Evolutionary conservation across 345 rosid genomes (phyloP).

Genomic region (Eucalyptus cladocalyx): DNA sequence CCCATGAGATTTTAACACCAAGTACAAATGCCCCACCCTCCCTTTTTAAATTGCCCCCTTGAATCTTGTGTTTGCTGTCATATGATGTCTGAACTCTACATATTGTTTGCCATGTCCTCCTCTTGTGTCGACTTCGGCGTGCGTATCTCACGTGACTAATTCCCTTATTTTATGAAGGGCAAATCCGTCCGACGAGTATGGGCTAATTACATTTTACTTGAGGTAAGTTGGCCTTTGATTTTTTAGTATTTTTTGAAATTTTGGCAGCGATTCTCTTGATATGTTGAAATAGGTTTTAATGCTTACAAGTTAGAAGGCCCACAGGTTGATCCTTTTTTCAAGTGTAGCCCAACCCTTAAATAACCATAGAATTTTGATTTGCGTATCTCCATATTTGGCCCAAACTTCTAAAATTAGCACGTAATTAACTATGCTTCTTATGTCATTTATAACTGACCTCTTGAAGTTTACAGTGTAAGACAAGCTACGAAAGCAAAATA

Average conservation of each 20-base stretch:
- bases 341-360: not conserved
- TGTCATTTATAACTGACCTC: not conserved
- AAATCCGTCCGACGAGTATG: not conserved
- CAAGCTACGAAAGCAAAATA: not conserved
- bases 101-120: not conserved
- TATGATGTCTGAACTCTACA: not conserved
- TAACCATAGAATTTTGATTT: not conserved
- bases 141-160: not conserved
- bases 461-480: not conserved
- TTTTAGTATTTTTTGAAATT: no score
- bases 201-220: not conserved
- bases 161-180: not conserved
- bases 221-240: not conserved
- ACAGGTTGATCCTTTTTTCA: not conserved
- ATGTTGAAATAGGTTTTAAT: no score
- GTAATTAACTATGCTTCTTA: not conserved
- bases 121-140: not conserved
- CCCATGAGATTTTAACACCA: not conserved
- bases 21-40: not conserved
- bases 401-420: not conserved
- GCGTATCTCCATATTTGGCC: not conserved
- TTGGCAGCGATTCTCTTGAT: not conserved
- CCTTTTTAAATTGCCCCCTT: not conserved
- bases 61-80: not conserved
- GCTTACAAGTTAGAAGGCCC: not conserved